A percentile compares a stretch with the other conserved stretches of the same genome.
Evolutionary conservation across 2,329 filamentous ascomycete genomes (phyloP).

Genomic region (Leptographium galeiforme): DNA sequence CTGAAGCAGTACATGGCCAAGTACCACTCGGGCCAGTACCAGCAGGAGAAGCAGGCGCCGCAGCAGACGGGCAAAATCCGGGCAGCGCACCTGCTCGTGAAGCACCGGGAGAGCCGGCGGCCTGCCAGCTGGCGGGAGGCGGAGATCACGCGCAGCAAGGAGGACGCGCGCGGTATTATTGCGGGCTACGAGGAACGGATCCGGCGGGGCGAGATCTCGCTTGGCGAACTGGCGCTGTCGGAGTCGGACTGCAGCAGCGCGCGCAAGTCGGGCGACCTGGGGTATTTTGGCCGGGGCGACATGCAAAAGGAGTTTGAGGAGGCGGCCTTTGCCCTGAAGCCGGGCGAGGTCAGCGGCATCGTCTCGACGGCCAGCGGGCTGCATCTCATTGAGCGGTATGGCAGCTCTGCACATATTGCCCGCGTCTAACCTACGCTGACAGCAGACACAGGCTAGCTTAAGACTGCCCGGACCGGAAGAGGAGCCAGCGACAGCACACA

Average conservation of each 20-base stretch:
- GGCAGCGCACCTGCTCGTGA: slow-evolving; percentile 82
- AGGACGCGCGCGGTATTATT: slow-evolving; percentile 72
- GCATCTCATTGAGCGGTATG: slow-evolving; percentile 87
- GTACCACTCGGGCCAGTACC: slow-evolving; percentile 53
- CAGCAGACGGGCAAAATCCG: slow-evolving; percentile 62
- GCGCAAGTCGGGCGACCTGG: slow-evolving; percentile 84
- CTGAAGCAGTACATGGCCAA: slow-evolving; percentile 89
- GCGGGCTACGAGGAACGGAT: slow-evolving; percentile 64
- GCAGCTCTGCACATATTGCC: background rate
- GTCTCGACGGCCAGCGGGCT: slow-evolving; percentile 89
- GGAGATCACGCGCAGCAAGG: slow-evolving; percentile 76
- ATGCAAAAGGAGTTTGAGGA: slow-evolving; percentile 99
- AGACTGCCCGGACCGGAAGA: background rate
- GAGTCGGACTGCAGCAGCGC: slow-evolving; percentile 96
- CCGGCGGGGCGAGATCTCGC: slow-evolving; percentile 48
- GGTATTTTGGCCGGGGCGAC: slow-evolving; percentile 85
- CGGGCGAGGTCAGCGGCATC: slow-evolving; percentile 72
- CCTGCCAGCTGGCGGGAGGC: slow-evolving; percentile 89
- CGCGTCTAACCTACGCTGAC: background rate
- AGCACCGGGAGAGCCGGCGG: slow-evolving; percentile 77
- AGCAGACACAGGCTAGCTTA: background rate
- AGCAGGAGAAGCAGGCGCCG: slow-evolving; percentile 12
- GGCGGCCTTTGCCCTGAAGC: slow-evolving; percentile 78
- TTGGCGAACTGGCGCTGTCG: slow-evolving; percentile 73
- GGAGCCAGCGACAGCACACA: background rate